phyloP scores from a whole-genome alignment of 352 stramenopile genomes.

The Phytopythium cucurbitacearum region DNA sequence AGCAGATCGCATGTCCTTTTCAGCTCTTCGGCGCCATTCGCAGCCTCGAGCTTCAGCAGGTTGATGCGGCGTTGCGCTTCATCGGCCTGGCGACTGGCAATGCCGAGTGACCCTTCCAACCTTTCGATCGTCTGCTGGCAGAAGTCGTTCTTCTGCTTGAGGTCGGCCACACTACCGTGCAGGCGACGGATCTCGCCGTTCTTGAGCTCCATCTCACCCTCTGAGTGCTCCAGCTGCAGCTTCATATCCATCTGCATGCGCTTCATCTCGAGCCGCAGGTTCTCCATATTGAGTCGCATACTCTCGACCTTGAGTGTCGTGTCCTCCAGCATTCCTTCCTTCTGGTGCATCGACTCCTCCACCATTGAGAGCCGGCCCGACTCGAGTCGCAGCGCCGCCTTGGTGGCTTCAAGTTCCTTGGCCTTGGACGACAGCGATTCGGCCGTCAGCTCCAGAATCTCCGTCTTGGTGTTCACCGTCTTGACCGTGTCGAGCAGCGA shows the following conservation, averaged over 20 bases:
- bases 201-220: constrained; percentile 69
- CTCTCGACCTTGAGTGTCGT: constrained; percentile 61
- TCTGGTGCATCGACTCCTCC: constrained; percentile 61
- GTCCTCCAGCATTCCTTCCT: constrained; percentile 57
- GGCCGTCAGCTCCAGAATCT: constrained; percentile 62
- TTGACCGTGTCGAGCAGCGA: constrained; percentile 50
- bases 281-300: constrained; percentile 52
- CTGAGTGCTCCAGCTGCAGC: constrained; percentile 57
- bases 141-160: constrained; percentile 58
- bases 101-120: constrained; percentile 34
- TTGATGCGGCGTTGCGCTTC: constrained; percentile 44
- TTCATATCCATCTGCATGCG: constrained; percentile 74
- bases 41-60: constrained; percentile 43
- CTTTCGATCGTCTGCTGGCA: constrained; percentile 39
- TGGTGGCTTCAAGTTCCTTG: constrained; percentile 55
- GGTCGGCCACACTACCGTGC: constrained; percentile 38
- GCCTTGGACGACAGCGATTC: constrained; percentile 55
- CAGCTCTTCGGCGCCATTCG: constrained; percentile 32
- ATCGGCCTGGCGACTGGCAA: constrained; percentile 36
- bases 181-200: constrained; percentile 63
- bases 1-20: constrained; percentile 25
- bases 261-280: constrained; percentile 57
- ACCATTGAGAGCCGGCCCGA: constrained; percentile 45
- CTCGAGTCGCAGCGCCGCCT: constrained; percentile 49
- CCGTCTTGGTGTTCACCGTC: constrained; percentile 49